Evolutionary conservation across 768 basidiomycete species (phyloP), one percentile per base, ranked within the genome.

Genomic region (Podaxis mareebaensis): DNA sequence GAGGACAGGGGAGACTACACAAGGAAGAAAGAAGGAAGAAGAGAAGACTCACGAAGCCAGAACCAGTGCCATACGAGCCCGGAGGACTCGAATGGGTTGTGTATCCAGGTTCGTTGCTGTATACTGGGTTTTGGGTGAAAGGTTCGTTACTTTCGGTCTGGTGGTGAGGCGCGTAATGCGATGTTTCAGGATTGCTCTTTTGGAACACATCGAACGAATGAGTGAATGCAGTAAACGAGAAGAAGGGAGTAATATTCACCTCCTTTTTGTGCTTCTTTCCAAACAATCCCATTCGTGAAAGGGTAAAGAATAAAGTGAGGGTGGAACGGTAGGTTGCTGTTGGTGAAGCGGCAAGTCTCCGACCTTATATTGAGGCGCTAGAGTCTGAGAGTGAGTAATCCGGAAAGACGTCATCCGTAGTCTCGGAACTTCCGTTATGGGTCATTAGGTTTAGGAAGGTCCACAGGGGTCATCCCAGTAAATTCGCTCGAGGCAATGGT

Each of bases 211-310:
- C 33, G 17, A 36, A n/a, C 3, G 7, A 56, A 15, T 17, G 10
- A 22, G 20, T 46, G 20, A 30, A 4, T 22, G 15, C 12, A 28
- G 20, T 11, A 11, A 6, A 11, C 10, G 3, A 36, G 48, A 44
- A 24, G 17, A 53, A 17, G 22, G 24, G 28, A 46, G n/a, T 2
- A n/a, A 24, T 53, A 57, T 63, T 13, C 15, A 58, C 52, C 7
- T 63, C 53, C 20, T 63, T 46, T 33, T 39, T 64, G 13, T 55
- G 52, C 40, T 60, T 61, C 52, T 48, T 63, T 30, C 46, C 17
- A 24, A 55, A 62, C 6, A 44, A 48, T 48, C 61, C 46, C 54
- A 62, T 53, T 24, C 22, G 10, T 46, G 8, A 51, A 24, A 51
- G 49, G 3, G 3, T 5, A 12, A 42, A 2, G 12, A 13, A n/a